phyloP scores from a whole-genome alignment of 371 early-diverging fungal species.

The Blyttiomyces sp. region DNA sequence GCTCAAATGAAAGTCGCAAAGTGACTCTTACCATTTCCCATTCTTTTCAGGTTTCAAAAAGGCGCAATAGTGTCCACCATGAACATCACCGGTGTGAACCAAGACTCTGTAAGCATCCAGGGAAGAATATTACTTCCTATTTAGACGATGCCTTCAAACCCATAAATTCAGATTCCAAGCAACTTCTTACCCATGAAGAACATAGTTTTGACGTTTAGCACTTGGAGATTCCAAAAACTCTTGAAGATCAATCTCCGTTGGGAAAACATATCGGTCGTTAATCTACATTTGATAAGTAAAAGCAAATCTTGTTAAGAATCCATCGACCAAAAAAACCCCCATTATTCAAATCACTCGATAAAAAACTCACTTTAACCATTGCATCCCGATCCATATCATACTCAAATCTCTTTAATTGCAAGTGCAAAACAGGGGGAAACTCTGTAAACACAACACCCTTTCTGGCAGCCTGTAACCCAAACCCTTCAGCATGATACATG shows the following conservation, averaged over 20 bases:
- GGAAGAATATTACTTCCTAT: background rate
- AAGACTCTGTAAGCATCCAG: conserved; percentile 79
- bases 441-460: conserved; percentile 93
- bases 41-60: conserved; percentile 76
- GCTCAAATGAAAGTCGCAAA: background rate
- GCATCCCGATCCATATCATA: conserved; percentile 91
- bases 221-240: conserved; percentile 73
- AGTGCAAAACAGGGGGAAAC: conserved; percentile 95
- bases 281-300: conserved; percentile 53
- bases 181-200: conserved; percentile 70
- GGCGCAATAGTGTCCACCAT: conserved; percentile 98
- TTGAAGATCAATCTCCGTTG: conserved; percentile 84
- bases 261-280: conserved; percentile 98
- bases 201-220: conserved; percentile 66
- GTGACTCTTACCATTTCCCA: conserved; percentile 63
- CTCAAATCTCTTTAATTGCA: conserved; percentile 97
- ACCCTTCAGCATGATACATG: conserved; percentile 93
- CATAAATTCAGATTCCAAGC: background rate
- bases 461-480: conserved; percentile 94
- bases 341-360: background rate
- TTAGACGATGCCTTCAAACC: background rate
- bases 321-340: background rate
- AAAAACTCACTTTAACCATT: conserved; percentile 76
- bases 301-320: conserved; percentile 7
- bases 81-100: conserved; percentile 95